Conservation (phyloP, 495 filamentous ascomycete species). For the Cenococcum geophilum region DNA sequence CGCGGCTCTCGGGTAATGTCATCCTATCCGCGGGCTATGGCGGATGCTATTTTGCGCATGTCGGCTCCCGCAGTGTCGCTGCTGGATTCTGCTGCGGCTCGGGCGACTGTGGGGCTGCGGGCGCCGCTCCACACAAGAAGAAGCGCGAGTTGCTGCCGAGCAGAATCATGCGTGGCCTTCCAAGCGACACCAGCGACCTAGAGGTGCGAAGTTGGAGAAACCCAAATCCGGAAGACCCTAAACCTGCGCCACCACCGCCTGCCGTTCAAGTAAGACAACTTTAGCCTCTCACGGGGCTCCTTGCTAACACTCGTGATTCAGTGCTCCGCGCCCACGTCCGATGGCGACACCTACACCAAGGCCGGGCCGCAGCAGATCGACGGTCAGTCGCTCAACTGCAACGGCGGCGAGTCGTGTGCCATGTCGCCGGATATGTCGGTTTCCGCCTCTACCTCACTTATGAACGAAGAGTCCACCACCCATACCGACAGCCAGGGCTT, state of each 20-base stretch:
- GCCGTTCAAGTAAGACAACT: background rate
- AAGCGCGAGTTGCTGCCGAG: constrained; percentile 2
- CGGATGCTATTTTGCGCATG: constrained; percentile 12
- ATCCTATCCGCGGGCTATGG: constrained; percentile 2
- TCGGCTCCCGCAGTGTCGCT: constrained; percentile 5
- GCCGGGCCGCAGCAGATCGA: constrained; percentile 5
- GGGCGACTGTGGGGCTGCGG: background rate
- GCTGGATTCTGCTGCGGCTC: constrained; percentile 6
- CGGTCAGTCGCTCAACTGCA: constrained; percentile 2
- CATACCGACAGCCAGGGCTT: background rate
- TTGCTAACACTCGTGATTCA: constrained; percentile 1
- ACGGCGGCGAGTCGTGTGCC: constrained; percentile 4
- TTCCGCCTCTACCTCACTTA: constrained; percentile 6
- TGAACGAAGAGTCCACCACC: constrained; percentile 7
- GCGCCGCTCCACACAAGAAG: constrained; percentile 7
- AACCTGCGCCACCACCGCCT: background rate
- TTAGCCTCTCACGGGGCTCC: background rate
- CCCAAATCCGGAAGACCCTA: background rate
- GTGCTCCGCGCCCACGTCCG: constrained; percentile 2
- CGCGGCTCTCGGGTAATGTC: constrained; percentile 6
- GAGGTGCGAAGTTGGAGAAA: background rate
- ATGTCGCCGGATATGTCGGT: constrained; percentile 2
- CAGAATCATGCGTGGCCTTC: constrained; percentile 6
- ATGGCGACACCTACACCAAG: constrained; percentile 9
- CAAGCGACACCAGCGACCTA: background rate